phyloP scores from a whole-genome alignment of 2,329 filamentous ascomycete species.

The Fusarium fujikuroi region DNA sequence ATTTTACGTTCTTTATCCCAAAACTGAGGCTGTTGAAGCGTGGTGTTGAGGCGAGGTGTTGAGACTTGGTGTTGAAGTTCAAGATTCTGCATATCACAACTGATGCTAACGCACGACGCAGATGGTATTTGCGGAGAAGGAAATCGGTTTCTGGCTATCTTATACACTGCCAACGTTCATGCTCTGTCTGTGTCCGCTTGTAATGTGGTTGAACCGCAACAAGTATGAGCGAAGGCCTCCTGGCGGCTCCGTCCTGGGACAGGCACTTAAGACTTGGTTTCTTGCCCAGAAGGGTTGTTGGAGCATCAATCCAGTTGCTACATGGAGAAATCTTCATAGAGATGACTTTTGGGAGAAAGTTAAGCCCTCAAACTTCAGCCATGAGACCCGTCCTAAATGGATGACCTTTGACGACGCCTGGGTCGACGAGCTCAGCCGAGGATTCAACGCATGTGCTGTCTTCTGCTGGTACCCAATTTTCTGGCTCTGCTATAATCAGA shows the following conservation, averaged over 20 bases:
- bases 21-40: no score
- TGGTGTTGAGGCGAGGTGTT: no score
- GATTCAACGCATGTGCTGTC: constrained; percentile 73
- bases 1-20: background rate
- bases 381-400: constrained; percentile 68
- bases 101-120: no score
- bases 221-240: constrained; percentile 68
- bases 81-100: no score
- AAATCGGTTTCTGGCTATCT: constrained; percentile 79
- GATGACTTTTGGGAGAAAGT: constrained; percentile 73
- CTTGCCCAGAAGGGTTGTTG: constrained; percentile 75
- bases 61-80: no score
- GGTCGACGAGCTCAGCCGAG: constrained; percentile 79
- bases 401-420: constrained; percentile 84
- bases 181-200: constrained; percentile 70
- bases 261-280: constrained; percentile 68
- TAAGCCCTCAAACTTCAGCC: constrained; percentile 72
- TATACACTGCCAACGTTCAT: constrained; percentile 75
- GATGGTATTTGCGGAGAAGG: constrained; percentile 77
- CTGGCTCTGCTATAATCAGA: constrained; percentile 63
- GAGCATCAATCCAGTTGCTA: constrained; percentile 72
- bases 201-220: constrained; percentile 69
- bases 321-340: constrained; percentile 67
- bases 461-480: constrained; percentile 75
- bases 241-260: constrained; percentile 74